These are phyloP conservation scores for Starmerella khaoyaiensis DNA, from an alignment of 805 yeast genomes.

Conservation along the genomic window DNA sequence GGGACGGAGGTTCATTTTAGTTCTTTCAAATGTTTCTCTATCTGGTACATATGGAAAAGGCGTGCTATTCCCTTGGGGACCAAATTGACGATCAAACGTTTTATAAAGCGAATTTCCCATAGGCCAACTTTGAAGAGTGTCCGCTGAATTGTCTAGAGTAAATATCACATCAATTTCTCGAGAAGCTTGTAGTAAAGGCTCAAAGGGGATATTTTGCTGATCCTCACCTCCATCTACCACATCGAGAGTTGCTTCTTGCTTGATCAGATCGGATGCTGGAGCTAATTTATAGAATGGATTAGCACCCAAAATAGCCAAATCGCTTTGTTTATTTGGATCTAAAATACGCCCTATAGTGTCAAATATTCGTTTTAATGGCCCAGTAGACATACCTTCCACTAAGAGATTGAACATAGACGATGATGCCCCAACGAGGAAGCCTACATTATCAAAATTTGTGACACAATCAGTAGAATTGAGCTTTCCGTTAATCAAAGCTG, in stretches of 20 bases:
- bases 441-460: conserved; percentile 66
- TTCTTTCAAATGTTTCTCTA: conserved; percentile 33
- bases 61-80: conserved; percentile 15
- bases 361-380: conserved; percentile 32
- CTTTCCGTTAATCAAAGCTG: conserved; percentile 46
- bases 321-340: too few relatives aligned
- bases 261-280: conserved; percentile 1
- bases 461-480: conserved; percentile 41
- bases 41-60: conserved; percentile 21
- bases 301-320: conserved; percentile 53
- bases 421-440: conserved; percentile 72
- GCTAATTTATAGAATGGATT: conserved; percentile 46
- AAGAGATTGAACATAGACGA: conserved; percentile 66
- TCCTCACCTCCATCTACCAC: conserved; percentile 76
- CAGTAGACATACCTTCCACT: conserved; percentile 34
- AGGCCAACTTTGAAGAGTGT: conserved; percentile 28
- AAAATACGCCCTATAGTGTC: not conserved
- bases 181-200: conserved; percentile 47
- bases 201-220: conserved; percentile 54
- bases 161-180: conserved; percentile 50
- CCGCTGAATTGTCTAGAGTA: conserved; percentile 31
- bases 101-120: conserved; percentile 27
- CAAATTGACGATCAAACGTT: conserved; percentile 19
- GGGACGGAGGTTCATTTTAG: conserved; percentile 41
- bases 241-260: conserved; percentile 31